phyloP scores from a whole-genome alignment of 352 stramenopile species.

The Globisporangium alternatum region DNA sequence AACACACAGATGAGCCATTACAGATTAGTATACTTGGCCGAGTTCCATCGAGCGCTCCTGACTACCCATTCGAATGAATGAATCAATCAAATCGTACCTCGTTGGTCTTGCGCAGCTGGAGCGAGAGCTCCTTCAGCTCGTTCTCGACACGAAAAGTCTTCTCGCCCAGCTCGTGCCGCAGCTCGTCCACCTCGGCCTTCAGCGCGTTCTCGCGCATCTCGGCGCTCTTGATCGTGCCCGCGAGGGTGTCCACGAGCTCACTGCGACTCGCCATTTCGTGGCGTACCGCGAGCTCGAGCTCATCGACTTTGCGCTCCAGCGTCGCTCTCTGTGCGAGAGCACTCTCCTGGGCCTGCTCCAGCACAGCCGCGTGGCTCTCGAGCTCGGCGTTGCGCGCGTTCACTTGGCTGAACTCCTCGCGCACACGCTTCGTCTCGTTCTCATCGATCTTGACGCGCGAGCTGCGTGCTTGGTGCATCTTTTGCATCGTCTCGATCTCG shows the following conservation, averaged over 20 bases:
- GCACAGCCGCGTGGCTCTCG: conserved; percentile 37
- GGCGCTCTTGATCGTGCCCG: conserved; percentile 47
- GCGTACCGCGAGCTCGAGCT: conserved; percentile 48
- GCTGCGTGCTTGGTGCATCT: conserved; percentile 54
- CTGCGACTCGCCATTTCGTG: conserved; percentile 66
- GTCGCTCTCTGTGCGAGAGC: conserved; percentile 28
- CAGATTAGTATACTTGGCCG: neutral
- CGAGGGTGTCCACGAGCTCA: conserved; percentile 73
- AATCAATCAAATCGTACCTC: conserved; percentile 35
- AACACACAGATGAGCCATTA: neutral
- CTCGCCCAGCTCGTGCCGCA: conserved; percentile 58
- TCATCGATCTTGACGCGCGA: conserved; percentile 66
- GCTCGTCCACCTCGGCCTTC: conserved; percentile 33
- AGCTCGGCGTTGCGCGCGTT: conserved; percentile 39
- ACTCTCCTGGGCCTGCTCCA: conserved; percentile 46
- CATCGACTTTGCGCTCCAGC: conserved; percentile 44
- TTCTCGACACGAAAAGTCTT: conserved; percentile 65
- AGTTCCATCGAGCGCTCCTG: neutral
- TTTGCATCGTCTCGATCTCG: conserved; percentile 71
- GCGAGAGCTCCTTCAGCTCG: conserved; percentile 47
- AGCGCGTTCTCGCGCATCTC: conserved; percentile 55
- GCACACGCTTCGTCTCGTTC: conserved; percentile 46
- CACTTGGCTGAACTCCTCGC: conserved; percentile 38
- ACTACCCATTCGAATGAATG: neutral
- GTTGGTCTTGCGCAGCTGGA: conserved; percentile 58